A percentile compares a stretch with the other conserved stretches of the same genome.
These are phyloP conservation scores for Cucumis hystrix DNA, from an alignment of 306 rosid genomes.

Conservation along the genomic window DNA sequence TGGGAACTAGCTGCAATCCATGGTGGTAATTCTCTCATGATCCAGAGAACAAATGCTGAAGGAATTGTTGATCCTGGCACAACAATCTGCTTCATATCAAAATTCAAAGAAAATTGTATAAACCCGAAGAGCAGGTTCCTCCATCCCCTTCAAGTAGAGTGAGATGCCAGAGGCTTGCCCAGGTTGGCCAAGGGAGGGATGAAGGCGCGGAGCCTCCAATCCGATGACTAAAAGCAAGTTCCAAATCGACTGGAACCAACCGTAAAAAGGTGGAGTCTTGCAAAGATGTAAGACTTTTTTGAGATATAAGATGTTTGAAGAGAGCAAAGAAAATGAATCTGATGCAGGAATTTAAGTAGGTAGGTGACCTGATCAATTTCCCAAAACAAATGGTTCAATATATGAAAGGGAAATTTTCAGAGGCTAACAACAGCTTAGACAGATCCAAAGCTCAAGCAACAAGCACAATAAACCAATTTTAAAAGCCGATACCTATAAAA, in stretches of 20 bases:
- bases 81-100: slow-evolving; percentile 6
- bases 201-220: neutral
- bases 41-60: slow-evolving; percentile 67
- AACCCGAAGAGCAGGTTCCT: neutral
- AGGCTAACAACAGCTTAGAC: neutral
- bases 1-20: slow-evolving; percentile 20
- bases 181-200: neutral
- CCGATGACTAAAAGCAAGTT: neutral
- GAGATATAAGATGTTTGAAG: neutral
- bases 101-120: neutral
- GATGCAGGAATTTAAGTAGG: neutral
- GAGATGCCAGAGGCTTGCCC: neutral
- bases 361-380: neutral
- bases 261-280: neutral
- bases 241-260: neutral
- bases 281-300: neutral
- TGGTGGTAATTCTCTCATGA: slow-evolving; percentile 74
- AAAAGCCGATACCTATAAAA: slow-evolving; percentile 43
- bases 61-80: slow-evolving; percentile 76
- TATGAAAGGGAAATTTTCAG: neutral
- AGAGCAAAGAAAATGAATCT: neutral
- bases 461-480: neutral
- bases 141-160: neutral
- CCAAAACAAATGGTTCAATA: neutral
- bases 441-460: neutral